A percentile compares a stretch with the other conserved stretches of the same genome.
Evolutionary conservation across 2,329 filamentous ascomycete genomes (phyloP).

Genomic region (Ophiostoma sp.): DNA sequence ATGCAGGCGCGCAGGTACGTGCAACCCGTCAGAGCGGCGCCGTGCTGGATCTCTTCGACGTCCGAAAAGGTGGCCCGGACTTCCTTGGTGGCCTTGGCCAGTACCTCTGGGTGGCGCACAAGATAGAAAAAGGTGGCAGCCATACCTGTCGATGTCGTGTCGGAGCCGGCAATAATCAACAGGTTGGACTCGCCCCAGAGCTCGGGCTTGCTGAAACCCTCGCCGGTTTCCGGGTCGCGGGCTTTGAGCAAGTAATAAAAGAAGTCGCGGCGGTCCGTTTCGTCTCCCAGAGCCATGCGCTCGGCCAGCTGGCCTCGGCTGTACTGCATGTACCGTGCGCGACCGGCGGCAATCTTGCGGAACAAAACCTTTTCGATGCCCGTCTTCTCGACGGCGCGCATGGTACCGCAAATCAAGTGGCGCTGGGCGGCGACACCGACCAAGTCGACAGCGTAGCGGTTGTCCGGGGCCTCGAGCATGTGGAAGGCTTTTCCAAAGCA

Average conservation of each 20-base stretch:
- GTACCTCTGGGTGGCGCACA: slow-evolving; percentile 50
- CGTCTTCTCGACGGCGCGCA: slow-evolving; percentile 67
- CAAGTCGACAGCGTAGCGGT: slow-evolving; percentile 66
- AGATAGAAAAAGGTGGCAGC: slow-evolving; percentile 65
- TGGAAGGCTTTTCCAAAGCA: slow-evolving; percentile 64
- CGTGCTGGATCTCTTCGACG: slow-evolving; percentile 58
- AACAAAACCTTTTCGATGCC: slow-evolving; percentile 69
- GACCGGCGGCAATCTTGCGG: slow-evolving; percentile 63
- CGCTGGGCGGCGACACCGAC: slow-evolving; percentile 68
- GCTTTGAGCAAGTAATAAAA: slow-evolving; percentile 74
- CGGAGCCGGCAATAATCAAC: slow-evolving; percentile 70
- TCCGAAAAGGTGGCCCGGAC: slow-evolving; percentile 52
- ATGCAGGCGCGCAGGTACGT: slow-evolving; percentile 64
- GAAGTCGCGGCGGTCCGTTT: slow-evolving; percentile 69
- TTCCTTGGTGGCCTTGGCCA: slow-evolving; percentile 52
- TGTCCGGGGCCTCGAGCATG: slow-evolving; percentile 60
- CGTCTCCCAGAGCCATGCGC: slow-evolving; percentile 65
- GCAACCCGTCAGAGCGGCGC: slow-evolving; percentile 51
- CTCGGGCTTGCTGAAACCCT: slow-evolving; percentile 64
- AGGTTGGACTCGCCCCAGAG: slow-evolving; percentile 71
- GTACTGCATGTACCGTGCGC: slow-evolving; percentile 70
- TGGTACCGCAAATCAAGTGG: slow-evolving; percentile 71
- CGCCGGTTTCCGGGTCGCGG: slow-evolving; percentile 68
- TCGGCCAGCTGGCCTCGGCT: slow-evolving; percentile 66
- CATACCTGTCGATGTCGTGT: slow-evolving; percentile 70